phyloP scores from a whole-genome alignment of 495 filamentous ascomycete genomes.

The Aspergillus avenaceus region DNA sequence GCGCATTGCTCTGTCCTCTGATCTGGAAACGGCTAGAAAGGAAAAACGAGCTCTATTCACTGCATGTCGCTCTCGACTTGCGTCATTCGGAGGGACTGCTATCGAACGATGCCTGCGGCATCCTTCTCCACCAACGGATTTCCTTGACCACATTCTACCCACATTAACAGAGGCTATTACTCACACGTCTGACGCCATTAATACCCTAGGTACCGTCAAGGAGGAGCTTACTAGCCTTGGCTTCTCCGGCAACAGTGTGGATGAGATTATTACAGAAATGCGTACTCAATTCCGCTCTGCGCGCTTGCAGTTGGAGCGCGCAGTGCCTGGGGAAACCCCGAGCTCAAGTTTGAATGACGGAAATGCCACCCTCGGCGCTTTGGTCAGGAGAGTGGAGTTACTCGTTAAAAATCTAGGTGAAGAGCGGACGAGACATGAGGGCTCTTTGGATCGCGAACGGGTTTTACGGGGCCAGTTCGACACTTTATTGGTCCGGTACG shows the following conservation, averaged over 20 bases:
- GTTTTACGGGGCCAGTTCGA: conserved; percentile 43
- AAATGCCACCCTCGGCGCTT: conserved; percentile 33
- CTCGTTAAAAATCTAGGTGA: conserved; percentile 32
- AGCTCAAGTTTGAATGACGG: conserved; percentile 36
- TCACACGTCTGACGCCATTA: conserved; percentile 32
- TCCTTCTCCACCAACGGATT: conserved; percentile 36
- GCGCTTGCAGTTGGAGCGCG: conserved; percentile 61
- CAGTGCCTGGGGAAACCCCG: conserved; percentile 60
- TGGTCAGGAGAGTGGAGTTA: conserved; percentile 32
- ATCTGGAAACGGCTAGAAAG: conserved; percentile 34
- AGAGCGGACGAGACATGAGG: conserved; percentile 28
- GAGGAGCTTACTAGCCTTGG: conserved; percentile 47
- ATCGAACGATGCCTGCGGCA: conserved; percentile 29
- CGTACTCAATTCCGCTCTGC: conserved; percentile 56
- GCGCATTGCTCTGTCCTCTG: conserved; percentile 19
- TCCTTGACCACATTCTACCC: conserved; percentile 29
- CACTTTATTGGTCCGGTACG: conserved; percentile 31
- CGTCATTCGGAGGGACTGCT: conserved; percentile 27
- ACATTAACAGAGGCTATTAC: conserved; percentile 31
- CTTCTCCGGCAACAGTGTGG: conserved; percentile 45
- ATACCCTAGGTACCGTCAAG: conserved; percentile 34
- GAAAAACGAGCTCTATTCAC: conserved; percentile 39
- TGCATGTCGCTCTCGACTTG: conserved; percentile 32
- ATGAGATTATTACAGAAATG: conserved; percentile 51
- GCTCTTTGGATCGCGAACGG: conserved; percentile 30